Percentiles rank a stretch among this genome's conserved stretches.
Evolutionary conservation across 768 basidiomycete species (phyloP).

Genomic region (Lyophyllum atratum): DNA sequence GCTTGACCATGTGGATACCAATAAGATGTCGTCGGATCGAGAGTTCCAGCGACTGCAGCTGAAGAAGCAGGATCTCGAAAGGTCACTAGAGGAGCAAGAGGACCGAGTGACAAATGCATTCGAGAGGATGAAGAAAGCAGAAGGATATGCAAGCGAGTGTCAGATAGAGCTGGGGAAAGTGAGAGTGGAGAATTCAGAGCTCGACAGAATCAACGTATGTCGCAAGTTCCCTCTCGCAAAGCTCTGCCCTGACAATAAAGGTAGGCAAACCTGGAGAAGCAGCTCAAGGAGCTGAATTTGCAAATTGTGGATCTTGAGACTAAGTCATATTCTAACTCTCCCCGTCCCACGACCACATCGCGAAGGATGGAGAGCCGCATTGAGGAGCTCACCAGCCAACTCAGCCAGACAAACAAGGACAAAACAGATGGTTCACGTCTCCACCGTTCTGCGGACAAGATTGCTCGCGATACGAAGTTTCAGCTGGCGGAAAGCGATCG

Average conservation of each 20-base stretch:
- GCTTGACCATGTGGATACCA: conserved; percentile 70
- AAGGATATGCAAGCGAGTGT: conserved; percentile 71
- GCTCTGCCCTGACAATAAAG: conserved; percentile 2
- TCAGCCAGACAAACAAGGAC: conserved; percentile 53
- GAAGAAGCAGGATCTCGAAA: conserved; percentile 81
- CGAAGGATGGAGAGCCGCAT: conserved; percentile 69
- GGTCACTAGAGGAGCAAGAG: conserved; percentile 75
- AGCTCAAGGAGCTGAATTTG: conserved; percentile 81
- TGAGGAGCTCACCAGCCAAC: conserved; percentile 68
- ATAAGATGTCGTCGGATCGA: conserved; percentile 68
- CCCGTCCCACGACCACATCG: conserved; percentile 54
- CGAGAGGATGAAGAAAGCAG: conserved; percentile 82
- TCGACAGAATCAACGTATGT: conserved; percentile 76
- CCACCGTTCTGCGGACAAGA: conserved; percentile 33
- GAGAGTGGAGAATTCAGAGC: conserved; percentile 77
- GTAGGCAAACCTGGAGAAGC: conserved; percentile 82
- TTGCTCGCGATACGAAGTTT: conserved; percentile 50
- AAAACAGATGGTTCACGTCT: conserved; percentile 47
- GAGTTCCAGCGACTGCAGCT: conserved; percentile 76
- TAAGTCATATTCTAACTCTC: conserved; percentile 67
- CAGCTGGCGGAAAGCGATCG: conserved; percentile 65
- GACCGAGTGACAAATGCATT: conserved; percentile 72
- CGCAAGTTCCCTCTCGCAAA: conserved; percentile 1
- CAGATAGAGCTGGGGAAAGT: conserved; percentile 76
- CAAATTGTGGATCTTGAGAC: conserved; percentile 84